phyloP scores from a whole-genome alignment of 345 rosid species.

The Physaria fendleri region DNA sequence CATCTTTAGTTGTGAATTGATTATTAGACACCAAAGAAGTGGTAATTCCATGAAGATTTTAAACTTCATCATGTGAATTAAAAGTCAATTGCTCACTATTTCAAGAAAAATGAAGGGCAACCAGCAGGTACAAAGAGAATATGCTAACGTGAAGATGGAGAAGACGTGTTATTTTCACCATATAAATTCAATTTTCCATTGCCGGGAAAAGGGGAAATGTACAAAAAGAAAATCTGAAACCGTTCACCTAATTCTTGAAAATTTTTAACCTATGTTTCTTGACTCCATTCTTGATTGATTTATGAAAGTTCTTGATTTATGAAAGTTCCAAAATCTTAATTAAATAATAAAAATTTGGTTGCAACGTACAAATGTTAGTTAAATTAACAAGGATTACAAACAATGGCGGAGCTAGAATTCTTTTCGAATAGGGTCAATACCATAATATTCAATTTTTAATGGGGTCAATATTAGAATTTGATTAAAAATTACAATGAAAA shows the following conservation, averaged over 20 bases:
- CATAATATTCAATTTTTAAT: too few species aligned
- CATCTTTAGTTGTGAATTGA: too few species aligned
- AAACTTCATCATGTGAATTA: neutral
- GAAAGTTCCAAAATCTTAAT: too few species aligned
- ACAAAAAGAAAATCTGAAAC: neutral
- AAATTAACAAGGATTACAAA: too few species aligned
- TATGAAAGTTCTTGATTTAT: neutral
- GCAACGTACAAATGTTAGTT: too few species aligned
- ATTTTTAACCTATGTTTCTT: neutral
- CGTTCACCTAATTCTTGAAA: constrained; percentile 7
- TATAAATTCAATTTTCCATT: neutral
- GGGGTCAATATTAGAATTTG: too few species aligned
- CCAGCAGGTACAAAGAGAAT: neutral
- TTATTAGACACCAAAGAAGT: neutral
- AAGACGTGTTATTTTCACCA: neutral
- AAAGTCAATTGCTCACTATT: neutral
- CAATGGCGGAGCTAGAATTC: too few species aligned
- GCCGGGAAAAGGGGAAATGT: constrained; percentile 6
- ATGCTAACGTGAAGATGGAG: neutral
- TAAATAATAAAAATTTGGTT: too few species aligned
- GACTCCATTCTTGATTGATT: neutral
- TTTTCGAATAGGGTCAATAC: too few species aligned
- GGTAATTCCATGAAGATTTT: neutral
- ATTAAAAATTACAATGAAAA: too few species aligned
- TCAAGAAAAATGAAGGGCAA: neutral